These are phyloP conservation scores for Pontederia paniculata DNA, from an alignment of 176 grass and related monocot genomes.

Conservation along the genomic window DNA sequence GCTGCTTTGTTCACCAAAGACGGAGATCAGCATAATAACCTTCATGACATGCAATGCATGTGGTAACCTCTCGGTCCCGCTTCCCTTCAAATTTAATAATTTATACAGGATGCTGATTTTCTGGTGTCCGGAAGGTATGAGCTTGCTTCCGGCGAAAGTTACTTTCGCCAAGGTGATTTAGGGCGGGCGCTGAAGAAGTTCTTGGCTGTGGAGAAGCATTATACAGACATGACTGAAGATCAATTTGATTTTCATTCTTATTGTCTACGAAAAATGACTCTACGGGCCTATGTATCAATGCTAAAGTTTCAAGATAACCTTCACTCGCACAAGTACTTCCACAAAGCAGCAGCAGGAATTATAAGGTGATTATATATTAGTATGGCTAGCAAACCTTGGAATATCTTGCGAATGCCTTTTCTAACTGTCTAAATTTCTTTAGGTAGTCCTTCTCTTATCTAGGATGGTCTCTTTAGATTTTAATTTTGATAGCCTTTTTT, in stretches of 20 bases:
- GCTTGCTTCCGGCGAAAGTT: constrained; percentile 94
- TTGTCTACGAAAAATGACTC: constrained; percentile 98
- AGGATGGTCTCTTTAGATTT: too few species aligned
- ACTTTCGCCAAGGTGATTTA: constrained; percentile 89
- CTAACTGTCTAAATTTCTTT: too few species aligned
- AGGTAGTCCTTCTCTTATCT: too few species aligned
- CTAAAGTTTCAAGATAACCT: constrained; percentile 91
- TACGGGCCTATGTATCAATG: constrained; percentile 90
- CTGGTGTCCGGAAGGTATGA: constrained; percentile 60
- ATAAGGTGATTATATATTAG: constrained; percentile 37
- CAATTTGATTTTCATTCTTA: constrained; percentile 99
- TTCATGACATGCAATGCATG: constrained; percentile 99
- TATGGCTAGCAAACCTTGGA: neutral
- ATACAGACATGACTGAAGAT: constrained; percentile 92
- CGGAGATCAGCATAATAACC: constrained; percentile 96
- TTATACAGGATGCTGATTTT: neutral
- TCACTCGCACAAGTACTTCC: constrained; percentile 96
- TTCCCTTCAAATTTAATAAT: neutral
- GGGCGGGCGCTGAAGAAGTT: constrained; percentile 91
- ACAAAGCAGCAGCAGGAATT: constrained; percentile 89
- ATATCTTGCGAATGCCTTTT: too few species aligned
- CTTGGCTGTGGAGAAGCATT: constrained; percentile 90
- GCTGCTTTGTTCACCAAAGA: constrained; percentile 99
- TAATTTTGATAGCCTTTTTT: too few species aligned
- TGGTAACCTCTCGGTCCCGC: constrained; percentile 31